Evolutionary conservation across 208 protist species (phyloP), one percentile per base, ranked within the genome.

Genomic region (Zelonia costaricensis): DNA sequence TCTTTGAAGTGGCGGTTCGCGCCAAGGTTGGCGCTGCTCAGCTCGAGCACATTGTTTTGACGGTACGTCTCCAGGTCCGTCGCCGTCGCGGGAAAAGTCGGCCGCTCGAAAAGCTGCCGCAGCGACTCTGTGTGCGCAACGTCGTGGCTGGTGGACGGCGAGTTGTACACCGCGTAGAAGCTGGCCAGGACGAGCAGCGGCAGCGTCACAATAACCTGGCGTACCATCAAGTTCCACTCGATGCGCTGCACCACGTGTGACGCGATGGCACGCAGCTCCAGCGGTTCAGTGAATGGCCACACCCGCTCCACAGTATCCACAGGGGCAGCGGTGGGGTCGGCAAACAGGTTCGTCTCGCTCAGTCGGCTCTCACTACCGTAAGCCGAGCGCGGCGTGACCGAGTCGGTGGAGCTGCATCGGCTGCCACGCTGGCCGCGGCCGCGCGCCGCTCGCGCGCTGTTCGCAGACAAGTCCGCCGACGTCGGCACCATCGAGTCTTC

Each of bases 221-320:
- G 62, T 43, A 54, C 44, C 40, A 20, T 38, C 43, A 36, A 22
- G 35, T 68, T 60, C 62, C 62, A 68, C 62, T 49, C 49, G 18
- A 53, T 31, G 2, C 49, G 40, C 33, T 60, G 42, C 6, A 40
- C 35, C 31, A 68, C 43, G 18, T 60, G 30, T 0, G 44, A 39
- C 12, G 20, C 30, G 22, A 68, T 46, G 16, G 45, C 4, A 0
- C 31, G 42, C 16, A 68, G 43, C 8, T 31, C 31, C 1, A 68
- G 3, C 1, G 28, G 28, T 16, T 68, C 38, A 4, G 62, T 68
- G 35, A 43, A 68, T 4, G 62, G 62, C 49, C 51, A 68, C 0
- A 60, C 43, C 15, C 30, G 52, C 23, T 59, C 61, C n/a, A n/a
- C n/a, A n/a, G n/a, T n/a, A n/a, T n/a, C n/a, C n/a, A n/a, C n/a